Conservation (phyloP, 305 asterid genomes). For the Solanum chacoense region DNA sequence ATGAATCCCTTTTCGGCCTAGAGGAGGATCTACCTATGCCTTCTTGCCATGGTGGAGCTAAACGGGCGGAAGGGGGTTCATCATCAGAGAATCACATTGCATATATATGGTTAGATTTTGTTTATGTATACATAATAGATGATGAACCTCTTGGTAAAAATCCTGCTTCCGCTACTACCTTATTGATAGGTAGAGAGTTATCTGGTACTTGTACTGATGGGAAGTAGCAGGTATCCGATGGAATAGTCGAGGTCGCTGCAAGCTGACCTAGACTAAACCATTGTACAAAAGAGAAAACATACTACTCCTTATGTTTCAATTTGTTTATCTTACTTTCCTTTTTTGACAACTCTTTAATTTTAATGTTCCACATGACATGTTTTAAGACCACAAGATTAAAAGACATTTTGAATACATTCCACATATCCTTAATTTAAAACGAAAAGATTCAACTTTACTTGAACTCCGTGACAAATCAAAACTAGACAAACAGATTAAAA, state of each 20-base stretch:
- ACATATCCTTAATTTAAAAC: background rate
- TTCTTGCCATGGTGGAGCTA: background rate
- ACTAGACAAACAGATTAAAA: background rate
- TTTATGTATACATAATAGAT: background rate
- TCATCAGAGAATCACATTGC: background rate
- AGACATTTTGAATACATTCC: background rate
- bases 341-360: background rate
- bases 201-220: background rate
- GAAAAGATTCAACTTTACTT: background rate
- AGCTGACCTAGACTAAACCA: background rate
- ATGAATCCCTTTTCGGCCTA: background rate
- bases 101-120: background rate
- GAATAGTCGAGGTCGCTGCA: background rate
- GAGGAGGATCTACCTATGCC: background rate
- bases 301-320: background rate
- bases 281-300: background rate
- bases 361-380: background rate
- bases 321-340: background rate
- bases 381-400: background rate
- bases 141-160: background rate
- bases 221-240: background rate
- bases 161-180: background rate
- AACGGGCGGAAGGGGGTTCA: background rate
- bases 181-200: background rate
- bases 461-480: background rate